Evolutionary conservation across 2,329 filamentous ascomycete species (phyloP).

Genomic region (Arthrinium phaeospermum): DNA sequence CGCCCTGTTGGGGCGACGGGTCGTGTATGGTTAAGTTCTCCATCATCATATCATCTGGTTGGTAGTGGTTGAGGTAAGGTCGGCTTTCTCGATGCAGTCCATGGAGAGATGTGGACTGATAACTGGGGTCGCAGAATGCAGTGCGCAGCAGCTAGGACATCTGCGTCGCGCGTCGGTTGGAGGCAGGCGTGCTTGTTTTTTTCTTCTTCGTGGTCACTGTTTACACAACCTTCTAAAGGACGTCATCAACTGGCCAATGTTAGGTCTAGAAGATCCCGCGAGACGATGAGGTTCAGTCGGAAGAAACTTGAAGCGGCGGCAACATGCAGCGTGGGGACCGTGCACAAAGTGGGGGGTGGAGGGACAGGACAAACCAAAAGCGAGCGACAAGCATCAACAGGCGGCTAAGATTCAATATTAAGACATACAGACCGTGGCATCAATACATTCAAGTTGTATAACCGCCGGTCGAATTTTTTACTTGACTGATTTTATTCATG

Average conservation of each 20-base stretch:
- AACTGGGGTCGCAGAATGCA: background rate
- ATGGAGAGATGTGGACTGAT: conserved; percentile 22
- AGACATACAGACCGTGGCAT: background rate
- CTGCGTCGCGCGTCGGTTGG: conserved; percentile 1
- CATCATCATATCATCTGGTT: conserved; percentile 49
- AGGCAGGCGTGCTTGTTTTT: background rate
- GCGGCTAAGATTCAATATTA: background rate
- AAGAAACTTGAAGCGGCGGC: conserved; percentile 27
- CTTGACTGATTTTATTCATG: too few species aligned
- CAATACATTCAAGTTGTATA: too few species aligned
- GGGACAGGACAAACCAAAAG: background rate
- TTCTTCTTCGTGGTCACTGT: background rate
- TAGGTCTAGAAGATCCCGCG: background rate
- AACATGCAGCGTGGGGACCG: background rate
- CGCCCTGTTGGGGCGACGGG: conserved; percentile 47
- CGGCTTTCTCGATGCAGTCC: conserved; percentile 24
- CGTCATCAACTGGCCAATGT: conserved; percentile 11
- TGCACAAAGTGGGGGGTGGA: conserved; percentile 10
- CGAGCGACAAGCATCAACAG: background rate
- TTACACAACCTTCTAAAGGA: conserved; percentile 3
- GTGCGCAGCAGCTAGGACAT: conserved; percentile 9
- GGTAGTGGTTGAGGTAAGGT: conserved; percentile 18
- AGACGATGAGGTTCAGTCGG: conserved; percentile 19
- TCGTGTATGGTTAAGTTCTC: conserved; percentile 60
- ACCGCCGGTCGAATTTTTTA: too few species aligned